A percentile compares a stretch with the other conserved stretches of the same genome.
These are phyloP conservation scores for Daedaleopsis nitida DNA, from an alignment of 768 basidiomycete genomes.

Conservation along the genomic window DNA sequence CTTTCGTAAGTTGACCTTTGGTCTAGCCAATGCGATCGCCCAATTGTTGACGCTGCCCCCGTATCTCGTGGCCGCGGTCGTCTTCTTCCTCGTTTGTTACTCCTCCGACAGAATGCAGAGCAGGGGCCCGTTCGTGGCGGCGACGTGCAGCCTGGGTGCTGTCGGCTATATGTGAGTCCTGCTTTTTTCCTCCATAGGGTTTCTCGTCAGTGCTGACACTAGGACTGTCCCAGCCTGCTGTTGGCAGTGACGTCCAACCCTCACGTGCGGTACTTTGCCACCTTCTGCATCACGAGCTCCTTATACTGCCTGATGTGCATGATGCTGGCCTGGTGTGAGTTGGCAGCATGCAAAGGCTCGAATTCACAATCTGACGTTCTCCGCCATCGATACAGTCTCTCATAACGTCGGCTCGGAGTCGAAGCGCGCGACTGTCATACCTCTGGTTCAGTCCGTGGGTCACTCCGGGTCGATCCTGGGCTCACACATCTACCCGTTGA, in stretches of 20 bases:
- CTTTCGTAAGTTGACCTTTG: neutral
- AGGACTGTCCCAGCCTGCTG: conserved; percentile 45
- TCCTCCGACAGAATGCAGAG: conserved; percentile 67
- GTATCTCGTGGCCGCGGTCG: conserved; percentile 70
- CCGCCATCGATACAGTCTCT: conserved; percentile 16
- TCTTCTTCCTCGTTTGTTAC: conserved; percentile 60
- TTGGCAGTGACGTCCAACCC: conserved; percentile 53
- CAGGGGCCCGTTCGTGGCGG: conserved; percentile 52
- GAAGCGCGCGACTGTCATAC: conserved; percentile 43
- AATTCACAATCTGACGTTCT: neutral
- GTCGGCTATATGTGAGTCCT: conserved; percentile 63
- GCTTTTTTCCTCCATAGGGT: too few relatives aligned
- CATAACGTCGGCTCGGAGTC: conserved; percentile 48
- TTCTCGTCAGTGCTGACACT: neutral
- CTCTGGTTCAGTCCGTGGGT: conserved; percentile 44
- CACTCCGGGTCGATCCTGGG: conserved; percentile 42
- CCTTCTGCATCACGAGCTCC: conserved; percentile 75
- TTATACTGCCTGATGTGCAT: conserved; percentile 78
- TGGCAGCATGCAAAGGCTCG: too few relatives aligned
- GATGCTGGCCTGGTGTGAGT: conserved; percentile 76
- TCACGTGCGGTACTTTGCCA: conserved; percentile 75
- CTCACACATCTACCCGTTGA: conserved; percentile 43
- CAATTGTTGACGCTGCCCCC: conserved; percentile 83
- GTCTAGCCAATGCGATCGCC: conserved; percentile 59
- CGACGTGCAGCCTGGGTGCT: conserved; percentile 47